phyloP scores from a whole-genome alignment of 495 filamentous ascomycete species.

The Penicillium cosmopolitanum region DNA sequence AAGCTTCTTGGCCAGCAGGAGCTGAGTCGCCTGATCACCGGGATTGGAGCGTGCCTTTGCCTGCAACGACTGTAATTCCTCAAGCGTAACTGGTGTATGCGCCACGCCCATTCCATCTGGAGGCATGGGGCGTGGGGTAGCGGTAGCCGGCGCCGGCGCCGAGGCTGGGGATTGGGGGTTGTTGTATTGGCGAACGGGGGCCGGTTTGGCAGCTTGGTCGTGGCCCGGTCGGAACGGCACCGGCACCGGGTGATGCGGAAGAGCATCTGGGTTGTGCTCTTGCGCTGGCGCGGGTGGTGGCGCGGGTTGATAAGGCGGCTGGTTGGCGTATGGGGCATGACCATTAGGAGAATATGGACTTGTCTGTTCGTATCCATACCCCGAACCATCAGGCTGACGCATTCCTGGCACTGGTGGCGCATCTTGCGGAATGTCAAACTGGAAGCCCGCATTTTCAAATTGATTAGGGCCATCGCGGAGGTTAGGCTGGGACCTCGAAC shows the following conservation, averaged over 20 bases:
- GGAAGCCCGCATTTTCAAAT: constrained; percentile 53
- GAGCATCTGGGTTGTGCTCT: constrained; percentile 60
- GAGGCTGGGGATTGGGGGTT: constrained; percentile 32
- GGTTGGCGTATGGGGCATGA: constrained; percentile 17
- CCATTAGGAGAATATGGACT: constrained; percentile 21
- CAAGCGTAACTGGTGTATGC: constrained; percentile 65
- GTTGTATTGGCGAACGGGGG: constrained; percentile 75
- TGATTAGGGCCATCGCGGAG: constrained; percentile 57
- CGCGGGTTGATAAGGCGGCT: constrained; percentile 23
- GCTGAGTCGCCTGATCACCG: constrained; percentile 67
- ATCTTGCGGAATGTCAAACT: constrained; percentile 73
- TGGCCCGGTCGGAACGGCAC: constrained; percentile 78
- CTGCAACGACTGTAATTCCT: constrained; percentile 77
- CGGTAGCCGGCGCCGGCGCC: constrained; percentile 26
- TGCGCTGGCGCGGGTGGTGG: constrained; percentile 27
- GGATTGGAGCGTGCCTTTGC: constrained; percentile 68
- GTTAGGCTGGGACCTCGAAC: constrained; percentile 70
- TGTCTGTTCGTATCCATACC: constrained; percentile 8
- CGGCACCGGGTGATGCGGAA: constrained; percentile 78
- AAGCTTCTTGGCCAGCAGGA: constrained; percentile 80
- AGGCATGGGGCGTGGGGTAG: constrained; percentile 35
- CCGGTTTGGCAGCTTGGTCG: constrained; percentile 61
- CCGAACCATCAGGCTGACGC: constrained; percentile 36
- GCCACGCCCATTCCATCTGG: constrained; percentile 27
- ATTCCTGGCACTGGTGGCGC: constrained; percentile 53